These are phyloP conservation scores for Pseudevernia furfuracea DNA, from an alignment of 495 filamentous ascomycete species.

Conservation along the genomic window DNA sequence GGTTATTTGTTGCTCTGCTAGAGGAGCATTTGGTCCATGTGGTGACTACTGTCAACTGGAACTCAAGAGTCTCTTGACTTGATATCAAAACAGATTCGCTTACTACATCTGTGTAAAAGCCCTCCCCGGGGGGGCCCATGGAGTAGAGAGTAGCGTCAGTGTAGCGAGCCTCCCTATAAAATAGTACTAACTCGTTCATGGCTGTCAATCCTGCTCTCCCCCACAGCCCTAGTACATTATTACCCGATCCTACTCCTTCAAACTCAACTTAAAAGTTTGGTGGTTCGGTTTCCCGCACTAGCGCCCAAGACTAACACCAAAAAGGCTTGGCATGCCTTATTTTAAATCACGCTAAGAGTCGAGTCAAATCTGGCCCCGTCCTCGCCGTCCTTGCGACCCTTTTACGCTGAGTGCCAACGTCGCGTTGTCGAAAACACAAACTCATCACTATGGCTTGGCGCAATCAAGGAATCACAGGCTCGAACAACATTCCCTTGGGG, in stretches of 20 bases:
- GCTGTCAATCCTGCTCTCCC: background rate
- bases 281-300: too few species aligned
- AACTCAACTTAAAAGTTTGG: too few species aligned
- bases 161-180: background rate
- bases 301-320: background rate
- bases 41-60: background rate
- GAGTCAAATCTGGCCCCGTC: background rate
- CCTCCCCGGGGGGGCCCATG: too few species aligned
- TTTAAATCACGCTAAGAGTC: background rate
- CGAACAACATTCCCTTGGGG: slow-evolving; percentile 95
- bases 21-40: background rate
- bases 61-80: background rate
- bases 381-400: background rate
- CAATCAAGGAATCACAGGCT: slow-evolving; percentile 92
- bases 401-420: background rate
- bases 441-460: slow-evolving; percentile 70
- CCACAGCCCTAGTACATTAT: too few species aligned
- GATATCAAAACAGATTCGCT: background rate
- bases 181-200: too few species aligned
- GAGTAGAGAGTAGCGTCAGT: background rate
- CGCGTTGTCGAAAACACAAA: background rate
- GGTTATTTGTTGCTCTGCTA: background rate
- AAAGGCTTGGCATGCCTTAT: background rate
- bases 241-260: too few species aligned
- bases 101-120: background rate